phyloP scores from a whole-genome alignment of 306 rosid species.

The Cicer pinnatifidum region DNA sequence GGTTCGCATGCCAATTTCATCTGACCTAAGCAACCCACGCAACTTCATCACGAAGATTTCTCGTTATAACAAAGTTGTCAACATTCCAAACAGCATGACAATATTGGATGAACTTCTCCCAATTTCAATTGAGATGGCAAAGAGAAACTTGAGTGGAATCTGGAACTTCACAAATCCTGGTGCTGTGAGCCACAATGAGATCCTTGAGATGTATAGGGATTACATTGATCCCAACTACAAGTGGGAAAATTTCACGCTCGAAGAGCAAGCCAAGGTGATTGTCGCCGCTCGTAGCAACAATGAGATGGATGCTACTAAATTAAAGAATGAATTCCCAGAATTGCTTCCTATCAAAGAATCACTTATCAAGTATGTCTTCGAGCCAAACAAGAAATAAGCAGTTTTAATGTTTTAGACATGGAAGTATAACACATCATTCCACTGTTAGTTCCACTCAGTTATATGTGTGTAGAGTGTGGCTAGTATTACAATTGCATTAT shows the following conservation, averaged over 20 bases:
- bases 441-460: conserved; percentile 34
- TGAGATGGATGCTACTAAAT: conserved; percentile 79
- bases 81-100: conserved; percentile 90
- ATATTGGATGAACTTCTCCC: conserved; percentile 85
- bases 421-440: conserved; percentile 13
- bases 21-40: conserved; percentile 81
- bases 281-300: conserved; percentile 92
- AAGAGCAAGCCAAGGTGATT: conserved; percentile 90
- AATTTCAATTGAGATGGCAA: conserved; percentile 83
- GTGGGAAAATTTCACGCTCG: conserved; percentile 74
- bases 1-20: conserved; percentile 90
- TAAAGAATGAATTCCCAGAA: conserved; percentile 83
- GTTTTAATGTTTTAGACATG: conserved; percentile 29
- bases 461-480: conserved; percentile 35
- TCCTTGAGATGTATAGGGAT: conserved; percentile 80
- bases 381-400: conserved; percentile 66
- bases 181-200: conserved; percentile 83
- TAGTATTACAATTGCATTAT: conserved; percentile 31
- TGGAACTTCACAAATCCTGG: conserved; percentile 93
- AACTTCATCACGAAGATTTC: conserved; percentile 85
- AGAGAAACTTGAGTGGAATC: conserved; percentile 79
- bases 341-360: conserved; percentile 82
- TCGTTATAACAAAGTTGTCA: conserved; percentile 84
- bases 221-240: conserved; percentile 67
- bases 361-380: conserved; percentile 68